Evolutionary conservation across 805 yeast genomes (phyloP).

Genomic region (Candida ficus): DNA sequence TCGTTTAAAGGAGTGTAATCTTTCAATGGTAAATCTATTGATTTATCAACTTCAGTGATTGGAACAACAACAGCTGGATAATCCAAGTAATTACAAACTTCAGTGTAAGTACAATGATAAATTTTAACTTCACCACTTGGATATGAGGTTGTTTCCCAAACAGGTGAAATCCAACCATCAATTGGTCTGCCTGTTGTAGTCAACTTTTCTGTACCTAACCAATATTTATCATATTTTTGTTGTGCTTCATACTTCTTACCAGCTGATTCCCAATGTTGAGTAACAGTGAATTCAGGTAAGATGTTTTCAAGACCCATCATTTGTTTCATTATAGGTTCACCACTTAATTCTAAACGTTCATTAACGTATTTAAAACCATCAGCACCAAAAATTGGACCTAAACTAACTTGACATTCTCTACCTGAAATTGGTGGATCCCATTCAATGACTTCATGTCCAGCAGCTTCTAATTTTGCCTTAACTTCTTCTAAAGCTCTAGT

Average conservation of each 20-base stretch:
- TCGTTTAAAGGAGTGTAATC: slow-evolving; percentile 23
- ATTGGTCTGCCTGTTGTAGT: slow-evolving; percentile 36
- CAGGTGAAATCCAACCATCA: slow-evolving; percentile 46
- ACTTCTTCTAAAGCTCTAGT: slow-evolving; percentile 36
- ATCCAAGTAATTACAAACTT: slow-evolving; percentile 36
- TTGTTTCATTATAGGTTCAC: slow-evolving; percentile 17
- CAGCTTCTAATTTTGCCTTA: slow-evolving; percentile 21
- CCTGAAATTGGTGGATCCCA: slow-evolving; percentile 32
- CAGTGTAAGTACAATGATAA: slow-evolving; percentile 39
- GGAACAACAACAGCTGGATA: slow-evolving; percentile 40
- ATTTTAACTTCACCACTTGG: slow-evolving; percentile 32
- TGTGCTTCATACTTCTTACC: slow-evolving; percentile 30
- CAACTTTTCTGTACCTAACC: slow-evolving; percentile 27
- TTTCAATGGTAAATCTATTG: slow-evolving; percentile 25
- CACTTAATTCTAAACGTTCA: slow-evolving; percentile 23
- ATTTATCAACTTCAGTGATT: slow-evolving; percentile 33
- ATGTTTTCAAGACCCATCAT: slow-evolving; percentile 24
- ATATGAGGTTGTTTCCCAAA: slow-evolving; percentile 37
- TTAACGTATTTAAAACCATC: slow-evolving; percentile 26
- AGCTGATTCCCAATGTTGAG: slow-evolving; percentile 37
- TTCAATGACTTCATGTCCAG: slow-evolving; percentile 40
- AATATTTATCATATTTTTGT: slow-evolving; percentile 33
- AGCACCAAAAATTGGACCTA: slow-evolving; percentile 27
- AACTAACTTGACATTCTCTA: slow-evolving; percentile 20
- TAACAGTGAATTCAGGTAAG: slow-evolving; percentile 23